Base-by-base conservation (phyloP, 306 rosid species). In the Abrus precatorius region DNA sequence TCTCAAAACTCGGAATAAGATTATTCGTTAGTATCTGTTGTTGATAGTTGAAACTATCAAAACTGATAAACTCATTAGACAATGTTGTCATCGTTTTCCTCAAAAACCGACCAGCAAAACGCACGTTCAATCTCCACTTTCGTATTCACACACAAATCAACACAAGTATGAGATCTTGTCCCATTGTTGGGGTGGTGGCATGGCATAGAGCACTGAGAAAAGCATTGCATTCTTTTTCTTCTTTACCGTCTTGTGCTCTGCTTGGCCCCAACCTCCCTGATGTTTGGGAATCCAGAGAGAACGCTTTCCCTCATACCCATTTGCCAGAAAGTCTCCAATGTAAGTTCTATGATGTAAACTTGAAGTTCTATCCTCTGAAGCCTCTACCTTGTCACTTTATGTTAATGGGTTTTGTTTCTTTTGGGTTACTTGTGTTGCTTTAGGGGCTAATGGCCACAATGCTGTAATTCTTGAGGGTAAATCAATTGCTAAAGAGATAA, bases 401-500 rank as follows among this genome's bases (percentile, higher is more conserved):
- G 10, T 57, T 14, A 13, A 62, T 38, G 33, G 30, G 40, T 11
- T 32, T 77, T 59, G 63, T 68, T 75, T 60, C 59, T 44, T 80
- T 65, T 67, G 41, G 14, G 13, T 59, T 44, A 20, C 43, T 68
- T 68, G 32, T 66, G 40, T 36, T 63, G 3, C 13, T 73, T 78
- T 55, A 77, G 89, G 73, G 61, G 70, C 34, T 47, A 60, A 57
- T 69, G 87, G 55, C 14, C 74, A 72, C 7, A 61, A 60, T 74
- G 88, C 83, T 81, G 63, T 76, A 47, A 78, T 80, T 43, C 76
- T 89, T 71, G 81, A 82, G 33, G 93, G 93, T 20, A 87, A 81
- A 61, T n/a, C 73, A 5, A 74, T 89, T 75, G 89, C 89, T 2
- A 55, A 71, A 38, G 78, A 72, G 6, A 84, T 89, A 48, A 83